phyloP scores from a whole-genome alignment of 2,329 filamentous ascomycete species.

The Paraphaeosphaeria sporulosa region DNA sequence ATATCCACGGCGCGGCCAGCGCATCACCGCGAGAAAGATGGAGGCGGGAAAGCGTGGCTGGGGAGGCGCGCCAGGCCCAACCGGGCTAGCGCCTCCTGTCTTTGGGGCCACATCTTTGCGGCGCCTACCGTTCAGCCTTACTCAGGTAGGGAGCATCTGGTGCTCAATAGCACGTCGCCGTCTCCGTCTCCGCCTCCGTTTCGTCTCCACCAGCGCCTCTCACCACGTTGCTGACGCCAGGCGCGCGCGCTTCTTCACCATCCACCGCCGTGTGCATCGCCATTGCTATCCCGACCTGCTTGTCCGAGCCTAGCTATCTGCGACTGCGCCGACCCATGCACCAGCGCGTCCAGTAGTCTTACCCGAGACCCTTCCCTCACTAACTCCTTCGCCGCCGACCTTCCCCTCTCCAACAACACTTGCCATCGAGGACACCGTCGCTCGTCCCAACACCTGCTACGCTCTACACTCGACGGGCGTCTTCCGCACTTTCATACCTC shows the following conservation, averaged over 20 bases:
- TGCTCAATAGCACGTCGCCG: background rate
- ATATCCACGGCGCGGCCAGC: constrained; percentile 12
- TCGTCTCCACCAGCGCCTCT: background rate
- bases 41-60: constrained; percentile 13
- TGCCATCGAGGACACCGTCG: constrained; percentile 12
- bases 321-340: constrained; percentile 12
- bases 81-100: constrained; percentile 5
- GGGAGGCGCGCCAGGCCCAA: constrained; percentile 4
- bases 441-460: background rate
- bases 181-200: background rate
- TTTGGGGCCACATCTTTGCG: constrained; percentile 4
- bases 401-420: constrained; percentile 2
- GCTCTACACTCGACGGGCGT: background rate
- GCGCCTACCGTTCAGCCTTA: background rate
- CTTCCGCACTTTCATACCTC: background rate
- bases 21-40: constrained; percentile 15
- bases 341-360: constrained; percentile 5
- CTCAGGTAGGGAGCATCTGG: background rate
- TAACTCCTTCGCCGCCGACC: constrained; percentile 8
- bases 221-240: constrained; percentile 1
- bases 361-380: constrained; percentile 14
- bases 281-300: constrained; percentile 10
- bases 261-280: background rate
- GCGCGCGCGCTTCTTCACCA: background rate
- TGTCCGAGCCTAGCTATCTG: background rate